Conservation (phyloP, 441 rosid genomes). For the Adansonia madagascariensis region DNA sequence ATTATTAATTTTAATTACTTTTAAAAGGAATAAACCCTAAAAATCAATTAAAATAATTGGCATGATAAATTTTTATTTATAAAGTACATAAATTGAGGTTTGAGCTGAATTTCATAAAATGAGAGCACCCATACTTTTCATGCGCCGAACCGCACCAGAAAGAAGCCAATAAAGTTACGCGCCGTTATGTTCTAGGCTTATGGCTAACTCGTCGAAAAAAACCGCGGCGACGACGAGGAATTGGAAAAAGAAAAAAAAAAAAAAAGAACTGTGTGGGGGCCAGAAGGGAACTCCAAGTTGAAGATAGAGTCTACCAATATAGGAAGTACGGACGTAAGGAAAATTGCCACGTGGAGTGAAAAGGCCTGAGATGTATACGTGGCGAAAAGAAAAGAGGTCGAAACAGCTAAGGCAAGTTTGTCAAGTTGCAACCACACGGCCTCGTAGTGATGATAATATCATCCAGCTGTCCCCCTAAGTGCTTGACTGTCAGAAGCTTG, state of each 20-base stretch:
- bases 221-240: not conserved
- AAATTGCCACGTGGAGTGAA: not conserved
- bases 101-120: not conserved
- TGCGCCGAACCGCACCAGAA: not conserved
- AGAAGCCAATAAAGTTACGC: not conserved
- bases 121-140: not conserved
- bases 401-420: conserved; percentile 11
- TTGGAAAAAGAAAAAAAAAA: not conserved
- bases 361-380: not conserved
- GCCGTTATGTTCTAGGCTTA: not conserved
- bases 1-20: too few relatives aligned
- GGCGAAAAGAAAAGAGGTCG: not conserved
- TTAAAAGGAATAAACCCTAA: too few relatives aligned
- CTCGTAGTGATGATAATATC: not conserved
- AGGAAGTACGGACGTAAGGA: not conserved
- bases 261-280: too few relatives aligned
- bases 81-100: too few relatives aligned
- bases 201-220: not conserved
- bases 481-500: not conserved
- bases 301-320: not conserved
- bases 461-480: conserved; percentile 9
- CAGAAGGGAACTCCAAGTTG: not conserved
- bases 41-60: too few relatives aligned
- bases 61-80: too few relatives aligned
- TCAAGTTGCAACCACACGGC: not conserved